phyloP scores from a whole-genome alignment of 2,329 filamentous ascomycete species.

The Cladosporium oxysporum region DNA sequence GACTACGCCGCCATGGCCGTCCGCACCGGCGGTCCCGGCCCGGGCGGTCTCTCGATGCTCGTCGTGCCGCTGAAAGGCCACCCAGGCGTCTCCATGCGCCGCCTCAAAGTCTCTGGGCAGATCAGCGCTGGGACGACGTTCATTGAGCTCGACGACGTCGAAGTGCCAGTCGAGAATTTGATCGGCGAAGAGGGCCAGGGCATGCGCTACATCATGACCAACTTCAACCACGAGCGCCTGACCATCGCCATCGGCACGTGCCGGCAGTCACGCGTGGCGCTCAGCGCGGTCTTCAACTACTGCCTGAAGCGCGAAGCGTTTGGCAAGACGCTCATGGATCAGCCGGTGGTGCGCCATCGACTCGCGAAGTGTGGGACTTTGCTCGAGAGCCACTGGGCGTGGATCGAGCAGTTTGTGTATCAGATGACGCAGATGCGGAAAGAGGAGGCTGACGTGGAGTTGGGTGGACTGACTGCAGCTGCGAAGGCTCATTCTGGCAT shows the following conservation, averaged over 20 bases:
- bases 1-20: slow-evolving; percentile 72
- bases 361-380: slow-evolving; percentile 69
- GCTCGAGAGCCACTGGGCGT: slow-evolving; percentile 70
- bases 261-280: slow-evolving; percentile 62
- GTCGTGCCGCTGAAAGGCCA: slow-evolving; percentile 69
- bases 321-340: slow-evolving; percentile 68
- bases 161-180: slow-evolving; percentile 69
- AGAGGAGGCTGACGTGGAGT: slow-evolving; percentile 60
- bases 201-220: slow-evolving; percentile 61
- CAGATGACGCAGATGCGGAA: slow-evolving; percentile 64
- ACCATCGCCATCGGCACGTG: slow-evolving; percentile 66
- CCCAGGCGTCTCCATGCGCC: slow-evolving; percentile 67
- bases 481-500: slow-evolving; percentile 72
- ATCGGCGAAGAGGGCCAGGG: slow-evolving; percentile 70
- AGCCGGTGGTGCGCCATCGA: slow-evolving; percentile 73
- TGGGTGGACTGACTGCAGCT: slow-evolving; percentile 72
- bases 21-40: slow-evolving; percentile 66
- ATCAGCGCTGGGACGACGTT: slow-evolving; percentile 69
- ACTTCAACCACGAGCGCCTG: slow-evolving; percentile 78
- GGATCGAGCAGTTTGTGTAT: slow-evolving; percentile 71
- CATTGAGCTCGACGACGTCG: slow-evolving; percentile 74
- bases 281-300: slow-evolving; percentile 63
- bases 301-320: slow-evolving; percentile 68
- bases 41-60: slow-evolving; percentile 64
- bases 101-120: slow-evolving; percentile 67